Conservation (phyloP, 2,329 filamentous ascomycete species). For the Claviceps cyperi region DNA sequence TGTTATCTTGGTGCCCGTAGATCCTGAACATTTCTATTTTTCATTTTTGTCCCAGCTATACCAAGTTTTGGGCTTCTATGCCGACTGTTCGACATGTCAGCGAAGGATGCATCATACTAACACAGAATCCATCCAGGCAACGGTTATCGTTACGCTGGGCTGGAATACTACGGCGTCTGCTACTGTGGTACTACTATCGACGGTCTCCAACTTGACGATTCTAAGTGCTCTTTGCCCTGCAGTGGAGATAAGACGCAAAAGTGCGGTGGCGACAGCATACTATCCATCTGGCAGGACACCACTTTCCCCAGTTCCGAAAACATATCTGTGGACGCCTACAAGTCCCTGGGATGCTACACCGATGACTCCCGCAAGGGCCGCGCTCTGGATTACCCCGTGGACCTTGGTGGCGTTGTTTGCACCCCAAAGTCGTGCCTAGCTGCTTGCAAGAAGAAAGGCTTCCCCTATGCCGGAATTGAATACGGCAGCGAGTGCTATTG, state of each 20-base stretch:
- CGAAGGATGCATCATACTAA: neutral
- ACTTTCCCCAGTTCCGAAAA: slow-evolving; percentile 29
- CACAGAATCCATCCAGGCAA: slow-evolving; percentile 21
- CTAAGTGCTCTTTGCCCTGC: slow-evolving; percentile 43
- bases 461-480: slow-evolving; percentile 34
- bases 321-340: slow-evolving; percentile 36
- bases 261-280: slow-evolving; percentile 32
- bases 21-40: neutral
- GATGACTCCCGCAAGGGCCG: slow-evolving; percentile 27
- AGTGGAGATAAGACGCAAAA: slow-evolving; percentile 28
- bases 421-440: slow-evolving; percentile 28
- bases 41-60: neutral
- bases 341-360: slow-evolving; percentile 46
- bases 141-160: slow-evolving; percentile 35
- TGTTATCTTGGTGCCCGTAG: slow-evolving; percentile 2
- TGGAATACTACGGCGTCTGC: slow-evolving; percentile 37
- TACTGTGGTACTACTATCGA: slow-evolving; percentile 38
- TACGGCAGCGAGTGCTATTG: slow-evolving; percentile 33
- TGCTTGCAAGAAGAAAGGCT: slow-evolving; percentile 28
- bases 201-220: slow-evolving; percentile 34
- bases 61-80: too few species aligned
- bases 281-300: slow-evolving; percentile 35
- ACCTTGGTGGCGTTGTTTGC: slow-evolving; percentile 21
- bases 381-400: slow-evolving; percentile 30
- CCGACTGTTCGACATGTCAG: neutral